Conservation (phyloP, 345 rosid species). For the Acer yangbiense region DNA sequence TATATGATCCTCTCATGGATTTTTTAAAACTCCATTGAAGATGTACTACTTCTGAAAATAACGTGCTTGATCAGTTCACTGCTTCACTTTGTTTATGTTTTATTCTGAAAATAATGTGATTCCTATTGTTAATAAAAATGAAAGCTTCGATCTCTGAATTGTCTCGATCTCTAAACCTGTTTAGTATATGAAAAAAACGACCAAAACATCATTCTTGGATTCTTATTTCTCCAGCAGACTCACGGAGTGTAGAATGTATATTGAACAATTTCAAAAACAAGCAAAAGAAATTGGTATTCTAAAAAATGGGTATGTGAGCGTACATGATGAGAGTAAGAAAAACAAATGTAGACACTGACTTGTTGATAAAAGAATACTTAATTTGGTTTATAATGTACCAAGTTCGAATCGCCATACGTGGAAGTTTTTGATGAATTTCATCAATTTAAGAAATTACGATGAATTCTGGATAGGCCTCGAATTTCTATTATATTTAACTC, state of each 20-base stretch:
- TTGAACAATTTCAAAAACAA: not conserved
- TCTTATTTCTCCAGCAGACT: too few species aligned
- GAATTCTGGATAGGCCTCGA: not conserved
- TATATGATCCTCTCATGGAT: constrained; percentile 47
- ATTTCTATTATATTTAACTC: not conserved
- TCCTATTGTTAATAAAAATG: not conserved
- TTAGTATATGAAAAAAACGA: too few species aligned
- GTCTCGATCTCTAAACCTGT: too few species aligned
- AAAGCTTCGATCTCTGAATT: too few species aligned
- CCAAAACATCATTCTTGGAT: too few species aligned
- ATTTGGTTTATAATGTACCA: too few species aligned
- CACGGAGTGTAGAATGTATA: too few species aligned
- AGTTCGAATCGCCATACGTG: too few species aligned
- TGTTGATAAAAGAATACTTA: not conserved
- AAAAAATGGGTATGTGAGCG: not conserved
- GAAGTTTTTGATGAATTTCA: not conserved
- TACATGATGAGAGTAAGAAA: not conserved
- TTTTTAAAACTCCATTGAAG: constrained; percentile 39
- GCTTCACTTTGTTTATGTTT: not conserved
- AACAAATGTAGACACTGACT: too few species aligned
- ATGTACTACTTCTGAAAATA: not conserved
- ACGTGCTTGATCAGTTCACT: not conserved
- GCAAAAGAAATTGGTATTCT: not conserved
- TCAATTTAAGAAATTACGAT: not conserved
- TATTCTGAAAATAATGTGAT: not conserved